Evolutionary conservation across 2,329 filamentous ascomycete species (phyloP).

Genomic region (Sarocladiaceae sp.): DNA sequence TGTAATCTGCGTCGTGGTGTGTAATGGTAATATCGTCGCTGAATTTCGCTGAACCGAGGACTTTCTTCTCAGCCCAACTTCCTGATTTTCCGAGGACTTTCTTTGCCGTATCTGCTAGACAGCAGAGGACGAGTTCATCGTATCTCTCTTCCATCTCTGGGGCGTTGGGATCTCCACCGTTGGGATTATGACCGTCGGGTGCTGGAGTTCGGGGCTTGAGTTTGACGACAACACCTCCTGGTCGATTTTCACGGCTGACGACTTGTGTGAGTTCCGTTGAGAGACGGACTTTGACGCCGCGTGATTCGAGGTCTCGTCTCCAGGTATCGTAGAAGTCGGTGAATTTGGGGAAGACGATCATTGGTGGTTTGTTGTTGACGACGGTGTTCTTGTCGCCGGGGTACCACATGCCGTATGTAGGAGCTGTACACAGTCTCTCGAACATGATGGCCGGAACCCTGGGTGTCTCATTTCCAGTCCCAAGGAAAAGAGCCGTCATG

Average conservation of each 20-base stretch:
- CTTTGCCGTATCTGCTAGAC: constrained; percentile 60
- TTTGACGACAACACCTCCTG: too few species aligned
- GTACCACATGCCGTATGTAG: constrained; percentile 58
- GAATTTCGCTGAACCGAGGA: constrained; percentile 68
- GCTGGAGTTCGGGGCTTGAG: constrained; percentile 45
- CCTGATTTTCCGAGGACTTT: constrained; percentile 54
- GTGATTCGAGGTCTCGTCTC: constrained; percentile 47
- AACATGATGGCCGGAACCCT: constrained; percentile 67
- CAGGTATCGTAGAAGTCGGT: constrained; percentile 57
- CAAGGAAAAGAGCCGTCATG: constrained; percentile 68
- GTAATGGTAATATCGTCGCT: constrained; percentile 69
- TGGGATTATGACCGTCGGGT: constrained; percentile 39
- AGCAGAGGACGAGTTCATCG: constrained; percentile 64
- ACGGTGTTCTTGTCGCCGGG: constrained; percentile 52
- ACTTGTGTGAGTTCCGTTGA: constrained; percentile 52
- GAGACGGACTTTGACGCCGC: constrained; percentile 53
- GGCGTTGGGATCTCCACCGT: too few species aligned
- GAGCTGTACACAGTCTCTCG: constrained; percentile 54
- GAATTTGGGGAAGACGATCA: constrained; percentile 64
- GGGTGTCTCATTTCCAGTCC: constrained; percentile 70
- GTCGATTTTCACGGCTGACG: too few species aligned
- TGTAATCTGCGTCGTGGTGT: constrained; percentile 61
- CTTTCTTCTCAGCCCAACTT: constrained; percentile 56
- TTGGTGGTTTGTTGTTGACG: constrained; percentile 55
- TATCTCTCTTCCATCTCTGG: constrained; percentile 49